phyloP scores from a whole-genome alignment of 139 green algal species.

The Chlorella vulgaris region DNA sequence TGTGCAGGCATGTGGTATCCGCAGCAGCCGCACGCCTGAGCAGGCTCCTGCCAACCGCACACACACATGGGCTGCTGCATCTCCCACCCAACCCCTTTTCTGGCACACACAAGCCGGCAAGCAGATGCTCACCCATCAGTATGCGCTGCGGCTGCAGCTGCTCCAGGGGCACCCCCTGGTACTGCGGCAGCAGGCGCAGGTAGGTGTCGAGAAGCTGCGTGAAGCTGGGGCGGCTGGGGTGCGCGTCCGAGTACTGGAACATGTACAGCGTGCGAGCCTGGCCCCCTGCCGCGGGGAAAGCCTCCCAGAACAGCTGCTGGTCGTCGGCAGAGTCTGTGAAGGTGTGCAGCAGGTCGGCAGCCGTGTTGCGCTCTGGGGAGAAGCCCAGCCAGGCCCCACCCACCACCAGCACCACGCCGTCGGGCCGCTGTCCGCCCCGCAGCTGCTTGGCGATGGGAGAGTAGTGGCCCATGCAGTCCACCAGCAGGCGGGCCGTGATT shows the following conservation, averaged over 20 bases:
- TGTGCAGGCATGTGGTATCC: too few species aligned
- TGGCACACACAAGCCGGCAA: neutral
- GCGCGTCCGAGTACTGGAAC: slow-evolving; percentile 88
- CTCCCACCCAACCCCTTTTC: neutral
- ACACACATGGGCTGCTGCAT: neutral
- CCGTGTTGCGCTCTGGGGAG: slow-evolving; percentile 53
- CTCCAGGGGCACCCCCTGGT: slow-evolving; percentile 59
- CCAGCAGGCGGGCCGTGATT: slow-evolving; percentile 68
- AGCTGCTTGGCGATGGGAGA: slow-evolving; percentile 84
- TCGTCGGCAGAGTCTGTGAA: slow-evolving; percentile 63
- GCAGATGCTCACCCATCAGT: slow-evolving; percentile 62
- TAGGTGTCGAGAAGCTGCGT: slow-evolving; percentile 80
- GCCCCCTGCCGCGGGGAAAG: slow-evolving; percentile 81
- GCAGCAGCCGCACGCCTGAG: neutral
- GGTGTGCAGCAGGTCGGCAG: slow-evolving; percentile 66
- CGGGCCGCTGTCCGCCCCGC: slow-evolving; percentile 65
- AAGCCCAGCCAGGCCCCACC: slow-evolving; percentile 71
- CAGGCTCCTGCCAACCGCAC: neutral
- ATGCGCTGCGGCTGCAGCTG: slow-evolving; percentile 66
- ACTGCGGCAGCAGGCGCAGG: slow-evolving; percentile 75
- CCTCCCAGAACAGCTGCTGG: slow-evolving; percentile 78
- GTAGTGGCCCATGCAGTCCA: slow-evolving; percentile 94
- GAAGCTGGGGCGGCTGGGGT: slow-evolving; percentile 66
- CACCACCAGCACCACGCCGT: slow-evolving; percentile 90
- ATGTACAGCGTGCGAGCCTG: slow-evolving; percentile 92